Evolutionary conservation across 345 rosid genomes (phyloP).

Genomic region (Microthlaspi erraticum): DNA sequence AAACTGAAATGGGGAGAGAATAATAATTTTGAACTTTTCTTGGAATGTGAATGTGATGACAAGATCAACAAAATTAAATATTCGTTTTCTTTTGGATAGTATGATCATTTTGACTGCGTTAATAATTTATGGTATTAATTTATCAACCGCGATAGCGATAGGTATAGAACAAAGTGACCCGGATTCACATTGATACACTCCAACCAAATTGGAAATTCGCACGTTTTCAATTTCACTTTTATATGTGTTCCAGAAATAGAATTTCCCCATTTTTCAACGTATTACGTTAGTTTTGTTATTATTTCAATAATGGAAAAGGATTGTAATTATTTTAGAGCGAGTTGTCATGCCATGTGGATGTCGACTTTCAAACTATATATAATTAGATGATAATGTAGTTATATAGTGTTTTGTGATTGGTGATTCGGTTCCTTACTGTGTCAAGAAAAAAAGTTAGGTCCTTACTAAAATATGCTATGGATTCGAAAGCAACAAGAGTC

Average conservation of each 20-base stretch:
- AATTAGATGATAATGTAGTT: slow-evolving; percentile 22
- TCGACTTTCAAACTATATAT: slow-evolving; percentile 21
- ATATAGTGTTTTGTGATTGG: not conserved
- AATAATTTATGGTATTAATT: no score
- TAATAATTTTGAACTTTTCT: no score
- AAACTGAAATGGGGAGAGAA: no score
- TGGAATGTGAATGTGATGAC: no score
- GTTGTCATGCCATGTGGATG: slow-evolving; percentile 27
- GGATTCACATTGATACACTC: not conserved
- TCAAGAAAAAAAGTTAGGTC: not conserved
- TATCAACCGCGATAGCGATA: no score
- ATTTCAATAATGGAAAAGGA: slow-evolving; percentile 1
- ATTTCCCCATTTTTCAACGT: slow-evolving; percentile 13
- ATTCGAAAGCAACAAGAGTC: slow-evolving; percentile 26
- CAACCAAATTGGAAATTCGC: slow-evolving; percentile 2
- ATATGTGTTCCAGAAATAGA: slow-evolving; percentile 5
- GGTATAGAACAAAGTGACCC: slow-evolving; percentile 8
- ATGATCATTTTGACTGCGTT: no score
- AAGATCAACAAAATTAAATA: no score
- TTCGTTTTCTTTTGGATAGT: no score
- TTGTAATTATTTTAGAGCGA: not conserved
- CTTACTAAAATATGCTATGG: not conserved
- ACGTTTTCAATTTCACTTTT: slow-evolving; percentile 22
- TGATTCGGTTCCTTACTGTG: slow-evolving; percentile 1
- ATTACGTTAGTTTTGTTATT: slow-evolving; percentile 4